Conservation (phyloP, 108 stramenopile genomes). For the Stephanodiscus triporus region DNA sequence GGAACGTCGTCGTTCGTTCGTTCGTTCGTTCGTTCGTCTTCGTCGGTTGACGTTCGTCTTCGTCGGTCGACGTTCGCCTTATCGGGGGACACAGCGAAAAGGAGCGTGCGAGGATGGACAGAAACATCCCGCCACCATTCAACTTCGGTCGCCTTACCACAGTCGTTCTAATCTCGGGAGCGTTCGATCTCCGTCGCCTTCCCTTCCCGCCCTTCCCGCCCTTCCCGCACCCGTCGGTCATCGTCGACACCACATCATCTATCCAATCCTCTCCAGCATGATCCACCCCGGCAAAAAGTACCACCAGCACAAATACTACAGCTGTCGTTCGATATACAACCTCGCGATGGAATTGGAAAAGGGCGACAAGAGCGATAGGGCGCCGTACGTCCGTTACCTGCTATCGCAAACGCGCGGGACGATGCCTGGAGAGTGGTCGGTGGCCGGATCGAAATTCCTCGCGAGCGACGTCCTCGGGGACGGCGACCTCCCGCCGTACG, state of each 20-base stretch:
- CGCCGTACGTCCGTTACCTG: constrained; percentile 53
- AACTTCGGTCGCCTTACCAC: too few relatives aligned
- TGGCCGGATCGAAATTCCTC: constrained; percentile 29
- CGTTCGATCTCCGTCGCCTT: too few relatives aligned
- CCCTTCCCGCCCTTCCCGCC: too few relatives aligned
- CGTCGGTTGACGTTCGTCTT: too few relatives aligned
- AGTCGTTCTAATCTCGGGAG: too few relatives aligned
- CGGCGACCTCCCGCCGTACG: constrained; percentile 38
- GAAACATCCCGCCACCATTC: too few relatives aligned
- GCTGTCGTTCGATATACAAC: constrained; percentile 38
- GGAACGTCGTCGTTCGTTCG: too few relatives aligned
- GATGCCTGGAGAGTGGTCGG: constrained; percentile 49
- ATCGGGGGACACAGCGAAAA: too few relatives aligned
- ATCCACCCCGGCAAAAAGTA: constrained; percentile 44
- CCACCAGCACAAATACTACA: constrained; percentile 8
- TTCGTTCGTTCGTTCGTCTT: not conserved
- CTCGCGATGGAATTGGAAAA: constrained; percentile 42
- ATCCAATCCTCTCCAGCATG: not conserved
- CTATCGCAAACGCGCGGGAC: constrained; percentile 24
- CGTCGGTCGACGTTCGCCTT: too few relatives aligned
- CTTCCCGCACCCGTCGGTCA: not conserved
- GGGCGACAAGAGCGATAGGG: constrained; percentile 32
- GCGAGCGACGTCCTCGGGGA: constrained; percentile 6
- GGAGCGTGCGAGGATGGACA: too few relatives aligned
- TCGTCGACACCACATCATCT: not conserved